Evolutionary conservation across 129 eudicot species (phyloP).

Genomic region (Flaveria trinervia): DNA sequence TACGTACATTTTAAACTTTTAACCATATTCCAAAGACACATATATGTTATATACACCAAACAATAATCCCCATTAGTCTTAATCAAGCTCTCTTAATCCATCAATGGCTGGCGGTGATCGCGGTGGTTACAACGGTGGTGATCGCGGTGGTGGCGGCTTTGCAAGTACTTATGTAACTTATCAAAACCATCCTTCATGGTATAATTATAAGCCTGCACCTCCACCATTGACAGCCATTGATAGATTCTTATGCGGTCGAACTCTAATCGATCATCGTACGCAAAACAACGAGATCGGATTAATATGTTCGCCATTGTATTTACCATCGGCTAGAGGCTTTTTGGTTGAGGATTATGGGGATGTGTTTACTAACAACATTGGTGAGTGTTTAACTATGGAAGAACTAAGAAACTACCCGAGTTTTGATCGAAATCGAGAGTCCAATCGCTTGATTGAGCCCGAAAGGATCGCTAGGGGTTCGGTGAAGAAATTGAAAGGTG

Average conservation of each 20-base stretch:
- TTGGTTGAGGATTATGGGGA: slow-evolving; percentile 11
- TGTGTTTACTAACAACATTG: slow-evolving; percentile 20
- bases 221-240: slow-evolving; percentile 57
- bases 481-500: slow-evolving; percentile 34
- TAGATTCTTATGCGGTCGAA: slow-evolving; percentile 44
- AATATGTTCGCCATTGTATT: slow-evolving; percentile 15
- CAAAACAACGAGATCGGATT: slow-evolving; percentile 26
- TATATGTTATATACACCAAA: slow-evolving; percentile 23
- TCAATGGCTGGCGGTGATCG: slow-evolving; percentile 38
- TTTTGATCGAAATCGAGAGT: slow-evolving; percentile 11
- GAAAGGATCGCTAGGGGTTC: not conserved
- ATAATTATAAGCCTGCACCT: slow-evolving; percentile 25
- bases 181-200: slow-evolving; percentile 23
- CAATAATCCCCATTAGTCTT: slow-evolving; percentile 22
- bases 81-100: slow-evolving; percentile 17
- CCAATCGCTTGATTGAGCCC: not conserved
- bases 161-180: slow-evolving; percentile 16
- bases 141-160: slow-evolving; percentile 11
- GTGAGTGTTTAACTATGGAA: slow-evolving; percentile 25
- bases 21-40: not conserved
- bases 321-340: slow-evolving; percentile 12
- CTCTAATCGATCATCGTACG: slow-evolving; percentile 17
- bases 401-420: slow-evolving; percentile 26
- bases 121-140: not conserved
- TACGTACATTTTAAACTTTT: slow-evolving; percentile 28